Percentiles rank a stretch among this genome's conserved stretches.
Evolutionary conservation across 2,329 filamentous ascomycete species (phyloP).

Genomic region (Sporothrix humicola): DNA sequence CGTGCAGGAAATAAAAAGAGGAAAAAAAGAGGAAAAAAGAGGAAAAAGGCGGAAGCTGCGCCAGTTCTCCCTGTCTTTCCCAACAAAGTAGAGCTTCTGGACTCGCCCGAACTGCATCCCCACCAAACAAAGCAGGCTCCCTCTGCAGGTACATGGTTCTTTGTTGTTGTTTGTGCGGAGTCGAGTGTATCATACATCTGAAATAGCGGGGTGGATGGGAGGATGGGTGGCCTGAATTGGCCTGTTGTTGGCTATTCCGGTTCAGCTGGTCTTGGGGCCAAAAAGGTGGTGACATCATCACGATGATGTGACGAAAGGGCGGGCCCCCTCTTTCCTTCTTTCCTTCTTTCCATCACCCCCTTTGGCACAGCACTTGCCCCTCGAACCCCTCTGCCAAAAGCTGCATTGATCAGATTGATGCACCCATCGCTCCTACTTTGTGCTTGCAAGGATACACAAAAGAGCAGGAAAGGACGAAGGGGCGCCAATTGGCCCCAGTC

Average conservation of each 20-base stretch:
- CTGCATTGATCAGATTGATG: neutral
- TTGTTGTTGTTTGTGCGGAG: conserved; percentile 19
- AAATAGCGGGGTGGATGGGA: conserved; percentile 7
- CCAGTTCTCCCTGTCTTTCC: conserved; percentile 9
- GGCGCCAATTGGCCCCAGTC: conserved; percentile 16
- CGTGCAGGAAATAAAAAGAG: neutral
- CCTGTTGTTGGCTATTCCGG: conserved; percentile 9
- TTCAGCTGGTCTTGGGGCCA: conserved; percentile 2
- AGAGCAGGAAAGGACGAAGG: conserved; percentile 12
- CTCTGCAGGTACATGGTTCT: conserved; percentile 11
- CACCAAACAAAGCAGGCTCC: conserved; percentile 16
- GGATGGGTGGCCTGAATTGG: neutral
- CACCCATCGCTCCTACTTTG: neutral
- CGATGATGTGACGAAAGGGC: conserved; percentile 27
- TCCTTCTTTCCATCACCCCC: neutral
- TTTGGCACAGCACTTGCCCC: neutral
- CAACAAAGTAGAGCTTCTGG: conserved; percentile 2
- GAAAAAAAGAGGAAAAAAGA: neutral
- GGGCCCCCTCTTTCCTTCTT: conserved; percentile 18
- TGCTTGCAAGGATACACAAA: neutral
- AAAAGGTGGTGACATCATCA: conserved; percentile 32
- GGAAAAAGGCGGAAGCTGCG: neutral
- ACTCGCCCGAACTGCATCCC: neutral
- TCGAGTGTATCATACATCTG: neutral
- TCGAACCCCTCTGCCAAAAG: neutral